Conservation (phyloP, 1,139 yeast genomes). For the Entelexis paramagnoliae region DNA sequence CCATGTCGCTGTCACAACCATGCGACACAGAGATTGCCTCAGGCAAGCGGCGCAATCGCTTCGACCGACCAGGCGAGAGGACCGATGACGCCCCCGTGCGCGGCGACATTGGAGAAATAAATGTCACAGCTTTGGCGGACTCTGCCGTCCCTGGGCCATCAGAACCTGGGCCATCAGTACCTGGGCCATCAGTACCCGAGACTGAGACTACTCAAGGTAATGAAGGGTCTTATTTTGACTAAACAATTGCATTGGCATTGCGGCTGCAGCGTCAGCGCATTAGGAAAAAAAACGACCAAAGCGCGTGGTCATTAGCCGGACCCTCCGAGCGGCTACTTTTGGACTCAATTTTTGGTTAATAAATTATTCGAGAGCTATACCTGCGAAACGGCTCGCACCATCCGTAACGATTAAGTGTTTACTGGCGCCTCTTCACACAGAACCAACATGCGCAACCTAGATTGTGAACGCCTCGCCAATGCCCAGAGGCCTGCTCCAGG, state of each 20-base stretch:
- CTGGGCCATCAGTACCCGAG: background rate
- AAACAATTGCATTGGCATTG: background rate
- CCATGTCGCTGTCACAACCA: background rate
- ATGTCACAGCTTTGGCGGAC: background rate
- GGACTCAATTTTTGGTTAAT: background rate
- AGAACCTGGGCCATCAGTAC: background rate
- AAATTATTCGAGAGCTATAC: background rate
- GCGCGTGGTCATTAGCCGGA: too few relatives aligned
- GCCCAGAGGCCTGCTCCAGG: conserved; percentile 56
- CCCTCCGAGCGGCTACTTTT: background rate
- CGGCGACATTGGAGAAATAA: background rate
- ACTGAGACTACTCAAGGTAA: background rate
- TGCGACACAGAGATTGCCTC: background rate
- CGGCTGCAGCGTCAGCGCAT: too few relatives aligned
- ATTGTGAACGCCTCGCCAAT: conserved; percentile 49
- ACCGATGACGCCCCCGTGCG: background rate
- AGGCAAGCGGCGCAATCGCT: background rate
- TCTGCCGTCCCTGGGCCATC: background rate
- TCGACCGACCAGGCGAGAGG: background rate
- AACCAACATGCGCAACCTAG: background rate
- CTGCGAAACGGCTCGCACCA: background rate
- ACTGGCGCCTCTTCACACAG: background rate
- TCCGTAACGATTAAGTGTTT: too few relatives aligned
- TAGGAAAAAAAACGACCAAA: too few relatives aligned
- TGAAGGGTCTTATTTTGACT: background rate